Base-by-base conservation (phyloP, 2,329 filamentous ascomycete species). In the Alternaria sp. region DNA sequence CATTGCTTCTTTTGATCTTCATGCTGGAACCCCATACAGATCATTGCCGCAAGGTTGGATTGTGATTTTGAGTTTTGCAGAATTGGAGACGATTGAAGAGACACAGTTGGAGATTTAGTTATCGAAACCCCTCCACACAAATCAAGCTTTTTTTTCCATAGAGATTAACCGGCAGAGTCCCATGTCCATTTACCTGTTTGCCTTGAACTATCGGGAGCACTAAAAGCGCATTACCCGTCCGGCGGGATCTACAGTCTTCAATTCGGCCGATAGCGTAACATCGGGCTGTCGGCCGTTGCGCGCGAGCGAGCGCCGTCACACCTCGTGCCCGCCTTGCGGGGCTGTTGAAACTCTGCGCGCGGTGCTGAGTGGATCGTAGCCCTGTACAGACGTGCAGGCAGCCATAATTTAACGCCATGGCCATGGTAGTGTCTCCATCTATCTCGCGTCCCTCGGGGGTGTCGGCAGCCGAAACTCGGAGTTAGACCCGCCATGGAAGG, bases 271-370 rank as follows among this genome's bases (percentile, higher is more conserved):
- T 43, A 34, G 54, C 20, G 46, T 32, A 22, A n/a, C 28, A 9
- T 57, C 46, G 54, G 54, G 12, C 46, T 51, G 30, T 57, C 54
- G 54, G 54, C 54, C 38, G 46, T 20, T 44, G 38, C 22, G 9
- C 7, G 44, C 54, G 44, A 49, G 41, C 30, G 52, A 47, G 8
- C 9, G 20, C 16, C 26, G 28, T 54, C 41, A 16, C 22, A 26
- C 5, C 16, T 48, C 36, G 24, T 18, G 26, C 36, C 24, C 20
- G 16, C 30, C 26, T 24, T 55, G 44, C 26, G 44, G 53, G 53
- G 53, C 28, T 48, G 6, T 9, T 6, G 30, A 20, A 18, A 18
- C 28, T 26, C 7, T 30, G 16, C 14, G 18, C 28, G 36, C 30
- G 11, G 36, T 22, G 22, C 52, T 54, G 22, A 54, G 52, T 54